These are phyloP conservation scores for Pseudonitzschia multiseries DNA, from an alignment of 108 stramenopile species.

Conservation along the genomic window DNA sequence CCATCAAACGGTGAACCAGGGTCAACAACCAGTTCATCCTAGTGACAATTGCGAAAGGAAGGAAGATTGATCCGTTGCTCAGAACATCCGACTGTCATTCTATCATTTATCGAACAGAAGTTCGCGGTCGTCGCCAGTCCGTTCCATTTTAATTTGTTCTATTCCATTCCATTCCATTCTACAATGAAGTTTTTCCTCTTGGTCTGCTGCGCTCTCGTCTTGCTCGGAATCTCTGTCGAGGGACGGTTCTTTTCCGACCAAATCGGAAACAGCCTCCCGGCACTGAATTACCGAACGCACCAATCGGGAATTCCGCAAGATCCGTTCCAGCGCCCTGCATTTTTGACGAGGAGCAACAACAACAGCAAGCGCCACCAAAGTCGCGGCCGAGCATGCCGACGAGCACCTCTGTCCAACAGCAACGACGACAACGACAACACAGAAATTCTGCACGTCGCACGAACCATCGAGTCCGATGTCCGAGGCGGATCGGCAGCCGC, in stretches of 20 bases:
- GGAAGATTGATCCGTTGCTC: background rate
- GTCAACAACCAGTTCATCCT: too few relatives aligned
- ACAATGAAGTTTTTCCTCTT: background rate
- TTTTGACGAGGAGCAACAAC: background rate
- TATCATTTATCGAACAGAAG: too few relatives aligned
- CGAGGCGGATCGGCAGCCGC: conserved; percentile 26
- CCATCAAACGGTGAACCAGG: background rate
- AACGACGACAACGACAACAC: background rate
- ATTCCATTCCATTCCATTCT: too few relatives aligned
- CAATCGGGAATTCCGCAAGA: background rate
- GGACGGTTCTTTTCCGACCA: conserved; percentile 1
- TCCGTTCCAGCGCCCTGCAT: background rate
- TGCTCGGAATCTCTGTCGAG: background rate
- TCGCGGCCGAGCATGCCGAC: background rate
- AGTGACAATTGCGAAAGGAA: too few relatives aligned
- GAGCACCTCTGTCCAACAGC: background rate
- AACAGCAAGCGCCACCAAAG: background rate
- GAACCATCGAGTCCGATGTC: conserved; percentile 2
- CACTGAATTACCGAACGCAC: conserved; percentile 5
- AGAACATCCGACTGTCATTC: too few relatives aligned
- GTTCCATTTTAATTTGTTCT: too few relatives aligned
- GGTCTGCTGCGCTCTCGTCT: background rate
- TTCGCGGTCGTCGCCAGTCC: too few relatives aligned
- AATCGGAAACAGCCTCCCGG: conserved; percentile 8
- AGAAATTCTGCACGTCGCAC: background rate